Evolutionary conservation across 345 rosid species (phyloP), one percentile per base, ranked within the genome.

Genomic region (Trapa bicornis): DNA sequence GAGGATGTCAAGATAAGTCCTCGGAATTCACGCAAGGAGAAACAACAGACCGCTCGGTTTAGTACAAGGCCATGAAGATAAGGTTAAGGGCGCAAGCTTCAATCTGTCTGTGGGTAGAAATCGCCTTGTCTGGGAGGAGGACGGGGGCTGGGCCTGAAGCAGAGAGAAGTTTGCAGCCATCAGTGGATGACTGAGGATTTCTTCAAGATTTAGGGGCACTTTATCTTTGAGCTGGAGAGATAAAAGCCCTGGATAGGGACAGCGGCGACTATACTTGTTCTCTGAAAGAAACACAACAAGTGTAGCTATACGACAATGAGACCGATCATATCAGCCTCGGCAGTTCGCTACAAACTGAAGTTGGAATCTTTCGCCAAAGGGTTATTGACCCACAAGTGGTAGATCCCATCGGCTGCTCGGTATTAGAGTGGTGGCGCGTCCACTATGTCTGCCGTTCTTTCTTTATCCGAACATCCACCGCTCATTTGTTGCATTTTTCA

Each of bases 91-190:
- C 11, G 37, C 12, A 38, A 57, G 61, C 36, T 32, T 57, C 35
- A 29, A 29, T 57, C 61, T 57, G 61, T 37, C 7, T 6, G 63
- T 29, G 14, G 63, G 38, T 36, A 38, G 38, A 35, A 58, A 16
- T 38, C 63, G 38, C 15, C 13, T 50, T 14, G 64, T 10, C 37
- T 10, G 62, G n/a, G 53, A 69, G n/a, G 53, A 69, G 67, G 62
- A 16, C 72, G 72, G 42, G 64, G 71, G 61, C 64, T 75, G 70
- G 71, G 69, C 52, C 57, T 75, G 79, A 64, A 80, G 77, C 8
- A 73, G 72, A 56, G 75, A 53, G 56, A 73, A 71, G 50, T 14
- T 73, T 71, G 84, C 81, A 48, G 77, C 78, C 77, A 74, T 71
- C 54, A 14, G 4, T 32, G 63, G 37, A 58, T 58, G 63, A 32